Evolutionary conservation across 805 yeast species (phyloP).

Genomic region (Metschnikowia kofuensis): DNA sequence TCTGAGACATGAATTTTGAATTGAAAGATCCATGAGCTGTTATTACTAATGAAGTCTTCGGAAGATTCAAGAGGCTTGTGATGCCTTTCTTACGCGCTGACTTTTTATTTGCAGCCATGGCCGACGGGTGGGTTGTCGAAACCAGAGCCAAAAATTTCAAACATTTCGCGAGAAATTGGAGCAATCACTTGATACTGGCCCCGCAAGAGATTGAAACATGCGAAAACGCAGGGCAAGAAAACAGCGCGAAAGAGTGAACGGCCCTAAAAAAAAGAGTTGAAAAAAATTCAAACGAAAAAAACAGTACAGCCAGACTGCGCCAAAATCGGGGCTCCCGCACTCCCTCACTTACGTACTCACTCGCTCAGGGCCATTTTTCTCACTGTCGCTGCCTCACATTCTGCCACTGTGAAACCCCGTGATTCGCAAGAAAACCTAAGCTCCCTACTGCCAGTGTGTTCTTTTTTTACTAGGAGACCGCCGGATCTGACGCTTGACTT

Average conservation of each 20-base stretch:
- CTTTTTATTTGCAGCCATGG: too few relatives aligned
- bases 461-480: not conserved
- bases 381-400: not conserved
- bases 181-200: too few relatives aligned
- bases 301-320: not conserved
- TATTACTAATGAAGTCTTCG: too few relatives aligned
- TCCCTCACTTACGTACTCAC: not conserved
- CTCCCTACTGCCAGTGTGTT: not conserved
- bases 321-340: not conserved
- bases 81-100: too few relatives aligned
- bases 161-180: too few relatives aligned
- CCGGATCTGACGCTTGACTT: not conserved
- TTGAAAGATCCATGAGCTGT: too few relatives aligned
- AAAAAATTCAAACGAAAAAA: not conserved
- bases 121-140: too few relatives aligned
- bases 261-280: not conserved
- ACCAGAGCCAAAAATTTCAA: too few relatives aligned
- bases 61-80: too few relatives aligned
- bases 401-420: not conserved
- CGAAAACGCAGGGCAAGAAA: not conserved
- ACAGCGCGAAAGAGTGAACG: not conserved
- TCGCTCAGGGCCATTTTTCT: not conserved
- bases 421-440: not conserved
- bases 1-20: too few relatives aligned
- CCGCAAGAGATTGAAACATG: not conserved